Evolutionary conservation across 805 yeast genomes (phyloP).

Genomic region (Candida vaughaniae): DNA sequence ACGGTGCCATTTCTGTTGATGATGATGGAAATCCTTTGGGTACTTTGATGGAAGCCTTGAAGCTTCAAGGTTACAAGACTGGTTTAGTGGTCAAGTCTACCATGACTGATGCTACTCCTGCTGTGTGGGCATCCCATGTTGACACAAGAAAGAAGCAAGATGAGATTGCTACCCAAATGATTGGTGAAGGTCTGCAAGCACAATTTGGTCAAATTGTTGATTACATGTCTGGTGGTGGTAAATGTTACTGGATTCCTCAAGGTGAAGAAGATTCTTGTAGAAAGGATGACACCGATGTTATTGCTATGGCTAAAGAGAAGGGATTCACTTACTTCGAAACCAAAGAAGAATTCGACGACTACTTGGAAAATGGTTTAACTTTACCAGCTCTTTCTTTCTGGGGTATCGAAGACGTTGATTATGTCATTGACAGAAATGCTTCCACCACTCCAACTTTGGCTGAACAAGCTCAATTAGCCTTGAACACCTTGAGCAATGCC

Average conservation of each 20-base stretch:
- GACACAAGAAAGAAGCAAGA: constrained; percentile 76
- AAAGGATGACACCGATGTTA: constrained; percentile 64
- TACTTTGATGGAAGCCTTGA: constrained; percentile 84
- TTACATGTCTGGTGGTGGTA: constrained; percentile 88
- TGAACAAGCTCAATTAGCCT: constrained; percentile 75
- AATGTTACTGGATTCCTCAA: constrained; percentile 73
- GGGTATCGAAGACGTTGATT: constrained; percentile 79
- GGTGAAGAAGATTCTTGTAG: constrained; percentile 58
- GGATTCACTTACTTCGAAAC: constrained; percentile 59
- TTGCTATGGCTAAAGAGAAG: constrained; percentile 55
- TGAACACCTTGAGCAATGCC: constrained; percentile 61
- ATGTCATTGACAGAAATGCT: constrained; percentile 72
- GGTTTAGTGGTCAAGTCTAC: constrained; percentile 93
- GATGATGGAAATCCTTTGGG: constrained; percentile 76
- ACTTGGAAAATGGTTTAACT: constrained; percentile 56
- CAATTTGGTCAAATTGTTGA: constrained; percentile 77
- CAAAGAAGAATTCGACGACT: constrained; percentile 56
- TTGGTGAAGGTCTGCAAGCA: constrained; percentile 56
- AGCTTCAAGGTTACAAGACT: constrained; percentile 73
- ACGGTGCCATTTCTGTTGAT: constrained; percentile 80
- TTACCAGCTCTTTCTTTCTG: constrained; percentile 78
- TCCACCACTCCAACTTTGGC: constrained; percentile 66
- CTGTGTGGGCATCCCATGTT: constrained; percentile 81
- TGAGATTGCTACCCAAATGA: constrained; percentile 81
- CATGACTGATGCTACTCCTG: constrained; percentile 94